These are phyloP conservation scores for Aspergillus affinis DNA, from an alignment of 495 filamentous ascomycete species.

Conservation along the genomic window DNA sequence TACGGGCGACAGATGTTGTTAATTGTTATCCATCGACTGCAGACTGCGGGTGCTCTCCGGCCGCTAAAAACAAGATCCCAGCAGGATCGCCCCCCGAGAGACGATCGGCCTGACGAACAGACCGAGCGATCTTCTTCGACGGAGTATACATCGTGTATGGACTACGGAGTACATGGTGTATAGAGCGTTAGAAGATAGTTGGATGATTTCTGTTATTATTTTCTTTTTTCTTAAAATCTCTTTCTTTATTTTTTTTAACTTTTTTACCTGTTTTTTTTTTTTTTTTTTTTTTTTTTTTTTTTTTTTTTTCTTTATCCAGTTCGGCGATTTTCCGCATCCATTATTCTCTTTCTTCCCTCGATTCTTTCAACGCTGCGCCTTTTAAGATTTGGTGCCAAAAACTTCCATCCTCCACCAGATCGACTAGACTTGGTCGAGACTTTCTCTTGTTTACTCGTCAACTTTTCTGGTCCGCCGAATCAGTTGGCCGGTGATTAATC, in stretches of 20 bases:
- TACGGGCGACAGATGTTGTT: too few relatives aligned
- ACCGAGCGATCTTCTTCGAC: too few relatives aligned
- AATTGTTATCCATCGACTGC: not conserved
- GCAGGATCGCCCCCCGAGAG: not conserved
- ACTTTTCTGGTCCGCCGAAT: not conserved
- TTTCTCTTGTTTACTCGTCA: not conserved
- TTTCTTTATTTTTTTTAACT: too few relatives aligned
- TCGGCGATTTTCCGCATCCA: not conserved
- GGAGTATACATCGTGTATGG: not conserved
- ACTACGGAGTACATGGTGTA: not conserved
- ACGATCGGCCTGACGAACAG: not conserved
- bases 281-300: too few relatives aligned
- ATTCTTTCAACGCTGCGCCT: not conserved
- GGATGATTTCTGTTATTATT: not conserved
- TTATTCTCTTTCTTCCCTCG: conserved; percentile 5
- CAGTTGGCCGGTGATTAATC: too few relatives aligned
- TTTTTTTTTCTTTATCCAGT: not conserved
- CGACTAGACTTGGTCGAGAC: too few relatives aligned
- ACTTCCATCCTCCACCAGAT: too few relatives aligned
- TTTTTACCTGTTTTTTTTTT: too few relatives aligned
- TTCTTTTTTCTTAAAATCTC: too few relatives aligned
- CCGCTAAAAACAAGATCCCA: conserved; percentile 1
- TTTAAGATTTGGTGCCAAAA: too few relatives aligned
- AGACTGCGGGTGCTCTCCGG: not conserved
- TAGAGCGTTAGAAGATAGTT: not conserved